phyloP scores from a whole-genome alignment of 1,284 basidiomycete genomes.

The Irpex sp. region DNA sequence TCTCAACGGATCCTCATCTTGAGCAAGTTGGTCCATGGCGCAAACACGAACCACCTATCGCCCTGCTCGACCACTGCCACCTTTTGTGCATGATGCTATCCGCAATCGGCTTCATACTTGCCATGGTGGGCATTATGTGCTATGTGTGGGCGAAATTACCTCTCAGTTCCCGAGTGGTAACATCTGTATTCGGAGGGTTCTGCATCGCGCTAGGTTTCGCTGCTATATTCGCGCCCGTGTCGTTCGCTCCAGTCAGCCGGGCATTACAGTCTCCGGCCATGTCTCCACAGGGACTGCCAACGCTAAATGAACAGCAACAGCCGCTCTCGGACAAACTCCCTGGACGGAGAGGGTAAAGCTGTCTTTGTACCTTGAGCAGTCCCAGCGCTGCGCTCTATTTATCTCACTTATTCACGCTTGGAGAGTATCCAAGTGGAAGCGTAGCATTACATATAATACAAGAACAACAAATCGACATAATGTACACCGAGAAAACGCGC shows the following conservation, averaged over 20 bases:
- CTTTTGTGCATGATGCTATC: constrained; percentile 28
- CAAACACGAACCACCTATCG: constrained; percentile 23
- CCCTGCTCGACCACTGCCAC: constrained; percentile 30
- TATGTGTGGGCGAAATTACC: constrained; percentile 32
- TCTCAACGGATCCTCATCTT: constrained; percentile 12
- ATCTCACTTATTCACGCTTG: neutral
- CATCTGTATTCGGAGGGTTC: constrained; percentile 26
- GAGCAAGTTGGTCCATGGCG: constrained; percentile 16
- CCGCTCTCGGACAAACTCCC: neutral
- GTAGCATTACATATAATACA: constrained; percentile 1
- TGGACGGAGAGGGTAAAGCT: neutral
- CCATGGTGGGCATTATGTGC: constrained; percentile 30
- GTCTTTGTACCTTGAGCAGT: neutral
- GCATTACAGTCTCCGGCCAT: neutral
- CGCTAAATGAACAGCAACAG: neutral
- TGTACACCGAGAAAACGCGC: neutral
- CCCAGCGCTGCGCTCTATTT: neutral
- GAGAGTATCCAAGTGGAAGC: neutral
- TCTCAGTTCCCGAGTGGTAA: constrained; percentile 27
- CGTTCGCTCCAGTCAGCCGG: neutral
- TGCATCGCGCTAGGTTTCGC: constrained; percentile 20
- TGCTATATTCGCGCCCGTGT: constrained; percentile 17
- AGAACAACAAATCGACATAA: neutral
- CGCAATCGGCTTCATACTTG: constrained; percentile 31
- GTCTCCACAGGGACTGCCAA: neutral